A percentile compares a stretch with the other conserved stretches of the same genome.
phyloP scores from a whole-genome alignment of 2,329 filamentous ascomycete genomes.

The Fusarium siculi region DNA sequence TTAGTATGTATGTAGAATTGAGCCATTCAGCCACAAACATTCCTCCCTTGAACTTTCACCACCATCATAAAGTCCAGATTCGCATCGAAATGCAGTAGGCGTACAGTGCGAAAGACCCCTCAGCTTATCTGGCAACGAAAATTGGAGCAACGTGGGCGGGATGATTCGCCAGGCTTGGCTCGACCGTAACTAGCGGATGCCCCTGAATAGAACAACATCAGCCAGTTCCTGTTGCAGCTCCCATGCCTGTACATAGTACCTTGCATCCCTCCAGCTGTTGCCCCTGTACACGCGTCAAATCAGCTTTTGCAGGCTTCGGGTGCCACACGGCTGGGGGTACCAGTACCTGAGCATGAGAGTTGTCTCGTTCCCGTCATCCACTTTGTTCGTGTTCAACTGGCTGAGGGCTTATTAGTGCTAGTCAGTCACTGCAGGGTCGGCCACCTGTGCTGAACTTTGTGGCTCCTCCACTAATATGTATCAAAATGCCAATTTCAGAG shows the following conservation, averaged over 20 bases:
- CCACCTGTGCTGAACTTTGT: neutral
- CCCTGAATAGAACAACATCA: conserved; percentile 41
- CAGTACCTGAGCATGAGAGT: conserved; percentile 22
- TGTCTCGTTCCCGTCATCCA: conserved; percentile 16
- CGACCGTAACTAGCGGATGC: conserved; percentile 13
- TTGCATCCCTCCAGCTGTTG: conserved; percentile 17
- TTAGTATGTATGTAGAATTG: neutral
- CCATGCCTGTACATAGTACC: conserved; percentile 30
- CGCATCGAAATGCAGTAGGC: conserved; percentile 16
- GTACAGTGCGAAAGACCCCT: conserved; percentile 21
- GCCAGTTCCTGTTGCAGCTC: conserved; percentile 13
- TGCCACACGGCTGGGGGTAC: conserved; percentile 29
- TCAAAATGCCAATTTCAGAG: conserved; percentile 44
- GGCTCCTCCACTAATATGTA: conserved; percentile 32
- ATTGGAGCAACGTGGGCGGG: conserved; percentile 46
- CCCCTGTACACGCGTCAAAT: conserved; percentile 42
- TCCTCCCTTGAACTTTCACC: conserved; percentile 23
- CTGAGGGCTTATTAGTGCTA: conserved; percentile 3
- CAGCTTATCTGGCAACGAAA: conserved; percentile 34
- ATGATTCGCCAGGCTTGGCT: conserved; percentile 48
- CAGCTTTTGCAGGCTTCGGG: conserved; percentile 1
- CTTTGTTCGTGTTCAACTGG: conserved; percentile 33
- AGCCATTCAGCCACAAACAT: conserved; percentile 17
- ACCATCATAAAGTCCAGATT: conserved; percentile 15
- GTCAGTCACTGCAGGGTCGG: conserved; percentile 8